phyloP scores from a whole-genome alignment of 352 stramenopile genomes.

The Phytophthora melonis region DNA sequence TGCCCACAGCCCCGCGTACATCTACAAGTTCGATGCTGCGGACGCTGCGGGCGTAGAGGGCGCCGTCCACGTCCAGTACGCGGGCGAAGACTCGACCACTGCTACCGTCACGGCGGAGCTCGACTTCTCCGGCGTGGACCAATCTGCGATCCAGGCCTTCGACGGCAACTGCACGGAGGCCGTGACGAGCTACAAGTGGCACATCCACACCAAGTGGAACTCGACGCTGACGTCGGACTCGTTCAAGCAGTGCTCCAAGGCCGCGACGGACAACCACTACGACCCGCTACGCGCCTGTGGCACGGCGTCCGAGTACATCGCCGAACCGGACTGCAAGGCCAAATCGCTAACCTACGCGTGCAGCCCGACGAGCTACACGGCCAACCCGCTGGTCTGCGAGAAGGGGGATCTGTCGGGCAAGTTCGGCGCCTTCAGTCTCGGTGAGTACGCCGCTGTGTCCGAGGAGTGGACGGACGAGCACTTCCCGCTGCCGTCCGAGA shows the following conservation, averaged over 20 bases:
- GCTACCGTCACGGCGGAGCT: constrained; percentile 48
- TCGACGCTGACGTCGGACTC: constrained; percentile 43
- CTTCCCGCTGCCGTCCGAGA: constrained; percentile 52
- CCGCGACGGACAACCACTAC: constrained; percentile 62
- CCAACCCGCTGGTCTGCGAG: constrained; percentile 52
- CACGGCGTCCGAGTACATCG: constrained; percentile 52
- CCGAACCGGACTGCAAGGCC: constrained; percentile 35
- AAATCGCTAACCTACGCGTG: constrained; percentile 55
- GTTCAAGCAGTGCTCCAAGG: constrained; percentile 53
- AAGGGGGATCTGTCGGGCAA: constrained; percentile 72
- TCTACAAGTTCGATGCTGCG: constrained; percentile 56
- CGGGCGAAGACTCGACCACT: constrained; percentile 30
- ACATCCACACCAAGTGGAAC: constrained; percentile 64
- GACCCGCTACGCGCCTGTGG: constrained; percentile 59
- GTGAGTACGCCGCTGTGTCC: constrained; percentile 25
- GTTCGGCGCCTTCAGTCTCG: constrained; percentile 47
- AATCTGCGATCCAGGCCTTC: constrained; percentile 31
- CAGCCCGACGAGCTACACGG: constrained; percentile 49
- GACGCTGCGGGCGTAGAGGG: constrained; percentile 45
- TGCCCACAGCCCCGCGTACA: constrained; percentile 21
- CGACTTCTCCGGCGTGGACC: constrained; percentile 50
- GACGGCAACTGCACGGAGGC: constrained; percentile 50
- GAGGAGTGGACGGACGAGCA: constrained; percentile 53
- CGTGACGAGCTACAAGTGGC: constrained; percentile 61
- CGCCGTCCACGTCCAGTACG: constrained; percentile 50